Evolutionary conservation across 106 monocot genomes (phyloP).

Genomic region (Dendrobium catenatum): DNA sequence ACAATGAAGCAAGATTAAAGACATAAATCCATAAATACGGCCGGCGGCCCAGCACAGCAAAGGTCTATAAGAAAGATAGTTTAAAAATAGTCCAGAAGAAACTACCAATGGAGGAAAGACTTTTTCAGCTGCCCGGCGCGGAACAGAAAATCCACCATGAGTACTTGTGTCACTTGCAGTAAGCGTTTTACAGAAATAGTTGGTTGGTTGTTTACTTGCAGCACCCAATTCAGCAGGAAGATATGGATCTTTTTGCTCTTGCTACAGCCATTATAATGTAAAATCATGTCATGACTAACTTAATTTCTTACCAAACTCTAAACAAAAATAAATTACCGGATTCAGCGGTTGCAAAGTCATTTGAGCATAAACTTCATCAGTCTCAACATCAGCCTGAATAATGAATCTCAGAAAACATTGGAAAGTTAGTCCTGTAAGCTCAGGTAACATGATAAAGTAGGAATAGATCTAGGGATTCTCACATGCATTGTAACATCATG

Average conservation of each 20-base stretch:
- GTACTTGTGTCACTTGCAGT: slow-evolving; percentile 84
- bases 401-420: slow-evolving; percentile 3
- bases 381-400: slow-evolving; percentile 83
- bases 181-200: slow-evolving; percentile 84
- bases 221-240: slow-evolving; percentile 55
- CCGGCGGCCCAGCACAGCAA: neutral
- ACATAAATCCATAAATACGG: neutral
- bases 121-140: slow-evolving; percentile 78
- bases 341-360: slow-evolving; percentile 90
- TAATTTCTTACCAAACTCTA: neutral
- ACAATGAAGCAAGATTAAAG: neutral
- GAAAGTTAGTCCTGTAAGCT: neutral
- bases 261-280: slow-evolving; percentile 20
- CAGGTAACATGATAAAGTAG: neutral
- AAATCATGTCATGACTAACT: neutral
- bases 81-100: neutral
- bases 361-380: slow-evolving; percentile 95
- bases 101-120: slow-evolving; percentile 68
- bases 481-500: slow-evolving; percentile 95
- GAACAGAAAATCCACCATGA: slow-evolving; percentile 86
- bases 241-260: slow-evolving; percentile 82
- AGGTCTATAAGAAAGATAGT: neutral
- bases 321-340: slow-evolving; percentile 33
- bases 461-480: slow-evolving; percentile 14
- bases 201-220: slow-evolving; percentile 71